A percentile compares a stretch with the other conserved stretches of the same genome.
Evolutionary conservation across 192 early-diverging fungal genomes (phyloP).

Genomic region (Backusella parvicylindrica): DNA sequence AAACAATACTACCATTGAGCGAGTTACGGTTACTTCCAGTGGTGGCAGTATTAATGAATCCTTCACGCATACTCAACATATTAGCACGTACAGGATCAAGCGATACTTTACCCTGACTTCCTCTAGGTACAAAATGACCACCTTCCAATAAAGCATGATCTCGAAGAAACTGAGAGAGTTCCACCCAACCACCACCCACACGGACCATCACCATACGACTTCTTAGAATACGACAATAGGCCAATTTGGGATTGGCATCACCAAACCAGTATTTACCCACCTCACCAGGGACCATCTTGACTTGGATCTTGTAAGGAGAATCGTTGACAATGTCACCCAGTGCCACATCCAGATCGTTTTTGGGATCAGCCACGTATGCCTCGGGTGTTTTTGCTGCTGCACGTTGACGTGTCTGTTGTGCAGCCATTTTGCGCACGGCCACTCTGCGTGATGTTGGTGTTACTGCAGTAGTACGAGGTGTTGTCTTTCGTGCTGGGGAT

Average conservation of each 20-base stretch:
- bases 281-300: constrained; percentile 49
- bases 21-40: neutral
- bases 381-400: neutral
- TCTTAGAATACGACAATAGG: constrained; percentile 60
- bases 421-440: neutral
- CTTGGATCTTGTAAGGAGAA: constrained; percentile 46
- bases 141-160: constrained; percentile 29
- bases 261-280: constrained; percentile 66
- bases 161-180: constrained; percentile 47
- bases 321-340: constrained; percentile 58
- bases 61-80: neutral
- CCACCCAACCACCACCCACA: constrained; percentile 64
- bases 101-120: neutral
- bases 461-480: neutral
- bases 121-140: constrained; percentile 14
- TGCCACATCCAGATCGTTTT: constrained; percentile 56
- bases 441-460: constrained; percentile 5
- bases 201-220: constrained; percentile 66
- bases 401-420: neutral
- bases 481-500: neutral
- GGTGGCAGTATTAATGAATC: constrained; percentile 1
- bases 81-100: neutral
- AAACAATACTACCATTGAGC: neutral
- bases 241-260: constrained; percentile 56
- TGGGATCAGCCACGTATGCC: constrained; percentile 48